These are phyloP conservation scores for Paramecium tetraurelia DNA, from an alignment of 73 alveolate species.

Conservation along the genomic window DNA sequence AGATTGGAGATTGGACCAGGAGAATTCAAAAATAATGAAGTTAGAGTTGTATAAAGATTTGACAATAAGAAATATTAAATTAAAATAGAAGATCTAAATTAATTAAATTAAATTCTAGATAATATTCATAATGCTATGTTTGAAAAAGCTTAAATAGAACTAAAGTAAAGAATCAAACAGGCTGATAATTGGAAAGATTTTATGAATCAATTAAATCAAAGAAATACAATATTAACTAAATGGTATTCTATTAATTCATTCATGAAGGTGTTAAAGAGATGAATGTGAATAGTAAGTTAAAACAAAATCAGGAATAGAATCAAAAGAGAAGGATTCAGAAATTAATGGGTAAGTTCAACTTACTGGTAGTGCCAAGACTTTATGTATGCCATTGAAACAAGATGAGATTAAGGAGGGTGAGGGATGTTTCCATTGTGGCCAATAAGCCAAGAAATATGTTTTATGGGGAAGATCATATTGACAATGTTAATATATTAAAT, in stretches of 20 bases:
- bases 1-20: conserved; percentile 96
- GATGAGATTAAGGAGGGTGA: conserved; percentile 83
- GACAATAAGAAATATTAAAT: conserved; percentile 71
- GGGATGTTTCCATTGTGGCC: conserved; percentile 96
- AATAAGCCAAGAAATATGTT: conserved; percentile 82
- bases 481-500: neutral
- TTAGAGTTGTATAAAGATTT: conserved; percentile 81
- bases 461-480: conserved; percentile 98
- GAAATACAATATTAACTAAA: conserved; percentile 85
- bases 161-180: conserved; percentile 76
- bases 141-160: conserved; percentile 73
- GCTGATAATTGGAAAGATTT: conserved; percentile 93
- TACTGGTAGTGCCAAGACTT: conserved; percentile 95
- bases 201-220: conserved; percentile 86
- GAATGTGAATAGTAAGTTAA: conserved; percentile 92
- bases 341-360: conserved; percentile 84
- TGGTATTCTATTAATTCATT: conserved; percentile 72
- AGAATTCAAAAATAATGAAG: conserved; percentile 71
- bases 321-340: conserved; percentile 81
- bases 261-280: conserved; percentile 73
- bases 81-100: conserved; percentile 70
- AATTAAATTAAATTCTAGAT: conserved; percentile 78
- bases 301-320: conserved; percentile 87
- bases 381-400: conserved; percentile 92
- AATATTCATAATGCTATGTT: conserved; percentile 91